Evolutionary conservation across 2,329 filamentous ascomycete species (phyloP), one percentile per base, ranked within the genome.

Genomic region (Graphilbum fragrans): DNA sequence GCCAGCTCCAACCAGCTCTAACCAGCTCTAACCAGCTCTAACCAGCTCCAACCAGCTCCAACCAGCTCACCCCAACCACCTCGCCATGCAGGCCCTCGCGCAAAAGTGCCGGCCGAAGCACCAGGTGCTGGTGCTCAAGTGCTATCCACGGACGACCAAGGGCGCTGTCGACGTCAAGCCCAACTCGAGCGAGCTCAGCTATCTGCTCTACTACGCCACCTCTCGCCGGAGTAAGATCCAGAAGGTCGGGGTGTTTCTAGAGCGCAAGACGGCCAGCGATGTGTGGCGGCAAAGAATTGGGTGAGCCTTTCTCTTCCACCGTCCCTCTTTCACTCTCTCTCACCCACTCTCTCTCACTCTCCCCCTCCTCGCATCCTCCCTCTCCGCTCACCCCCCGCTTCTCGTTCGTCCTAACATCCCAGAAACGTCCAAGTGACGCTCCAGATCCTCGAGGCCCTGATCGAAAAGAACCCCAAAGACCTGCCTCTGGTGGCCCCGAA

Each of bases 341-440:
- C 25, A n/a, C 11, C 19, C n/a, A 19, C 21, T 31, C 19, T 20
- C 18, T 35, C n/a, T 33, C 8, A 10, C 22, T 20, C 23, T 18
- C 31, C 27, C 16, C 16, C 14, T 33, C 20, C 16, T 31, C 8
- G n/a, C 27, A 20, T 19, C 17, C n/a, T 32, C 23, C 8, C 25
- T 18, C 21, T 34, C 22, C 20, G 4, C 17, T 3, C 5, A 16
- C 20, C 4, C 4, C 25, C 7, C 18, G 32, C 25, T 5, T 29
- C 22, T 16, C 20, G 6, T 34, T 12, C 4, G n/a, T n/a, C 8
- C 35, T 38, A 25, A 32, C 25, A 19, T 6, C 21, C 37, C 52
- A 92, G 86, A 51, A 93, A 93, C 67, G 85, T 94, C 44, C 86
- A 94, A 60, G 87, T 98, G 49, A 95, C 88, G 3, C 78, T 98